Percentiles rank a stretch among this genome's conserved stretches.
phyloP scores from a whole-genome alignment of 495 filamentous ascomycete genomes.

The Penicillium nucicola region DNA sequence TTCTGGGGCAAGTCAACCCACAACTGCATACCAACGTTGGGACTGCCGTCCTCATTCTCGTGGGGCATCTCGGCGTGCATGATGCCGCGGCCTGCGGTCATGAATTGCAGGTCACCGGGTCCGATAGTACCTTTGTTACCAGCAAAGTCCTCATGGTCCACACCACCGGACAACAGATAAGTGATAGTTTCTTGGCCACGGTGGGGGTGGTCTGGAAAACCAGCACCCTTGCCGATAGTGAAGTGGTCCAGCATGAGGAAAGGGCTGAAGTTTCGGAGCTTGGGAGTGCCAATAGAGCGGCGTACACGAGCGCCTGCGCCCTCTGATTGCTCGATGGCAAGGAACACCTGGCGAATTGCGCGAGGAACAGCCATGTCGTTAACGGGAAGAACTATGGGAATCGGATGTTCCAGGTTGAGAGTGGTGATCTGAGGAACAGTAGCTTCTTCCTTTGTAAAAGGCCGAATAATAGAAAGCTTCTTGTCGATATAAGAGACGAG shows the following conservation, averaged over 20 bases:
- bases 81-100: slow-evolving; percentile 91
- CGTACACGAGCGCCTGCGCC: slow-evolving; percentile 87
- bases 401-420: slow-evolving; percentile 1
- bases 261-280: slow-evolving; percentile 82
- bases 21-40: slow-evolving; percentile 86
- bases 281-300: slow-evolving; percentile 80
- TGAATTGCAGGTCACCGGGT: slow-evolving; percentile 89
- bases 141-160: slow-evolving; percentile 96
- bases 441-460: slow-evolving; percentile 12
- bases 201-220: slow-evolving; percentile 85
- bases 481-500: slow-evolving; percentile 7
- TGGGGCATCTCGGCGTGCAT: slow-evolving; percentile 97
- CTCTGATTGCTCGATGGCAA: slow-evolving; percentile 82
- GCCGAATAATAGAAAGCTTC: no score
- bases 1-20: slow-evolving; percentile 88
- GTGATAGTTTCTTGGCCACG: slow-evolving; percentile 85
- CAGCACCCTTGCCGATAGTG: slow-evolving; percentile 71
- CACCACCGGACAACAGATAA: slow-evolving; percentile 75
- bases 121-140: slow-evolving; percentile 85
- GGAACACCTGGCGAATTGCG: slow-evolving; percentile 75
- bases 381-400: slow-evolving; percentile 16
- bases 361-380: slow-evolving; percentile 67
- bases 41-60: slow-evolving; percentile 69
- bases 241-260: slow-evolving; percentile 99
- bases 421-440: slow-evolving; percentile 3